phyloP scores from a whole-genome alignment of 139 green algal genomes.

The Micromonas commoda region DNA sequence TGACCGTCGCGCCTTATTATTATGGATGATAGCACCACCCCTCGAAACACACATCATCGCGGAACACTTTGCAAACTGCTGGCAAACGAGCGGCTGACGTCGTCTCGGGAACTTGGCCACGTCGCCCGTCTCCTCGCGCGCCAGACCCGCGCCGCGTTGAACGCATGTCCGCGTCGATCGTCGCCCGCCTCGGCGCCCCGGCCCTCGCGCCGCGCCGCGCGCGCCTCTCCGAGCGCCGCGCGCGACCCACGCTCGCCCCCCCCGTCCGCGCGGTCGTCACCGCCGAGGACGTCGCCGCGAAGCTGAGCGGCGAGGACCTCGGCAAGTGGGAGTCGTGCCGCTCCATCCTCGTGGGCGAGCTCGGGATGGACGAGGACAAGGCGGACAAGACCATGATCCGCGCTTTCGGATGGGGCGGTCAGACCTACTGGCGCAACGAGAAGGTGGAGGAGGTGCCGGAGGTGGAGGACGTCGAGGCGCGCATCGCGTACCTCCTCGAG shows the following conservation, averaged over 20 bases:
- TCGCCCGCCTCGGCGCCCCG: too few relatives aligned
- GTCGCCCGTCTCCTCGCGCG: background rate
- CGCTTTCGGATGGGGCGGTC: slow-evolving; percentile 42
- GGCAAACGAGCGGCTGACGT: too few relatives aligned
- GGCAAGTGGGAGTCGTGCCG: background rate
- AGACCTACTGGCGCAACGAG: slow-evolving; percentile 43
- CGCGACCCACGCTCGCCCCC: too few relatives aligned
- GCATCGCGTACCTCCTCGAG: slow-evolving; percentile 34
- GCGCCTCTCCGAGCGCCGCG: background rate
- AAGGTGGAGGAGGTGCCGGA: slow-evolving; percentile 41
- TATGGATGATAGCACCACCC: too few relatives aligned
- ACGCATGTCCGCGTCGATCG: too few relatives aligned
- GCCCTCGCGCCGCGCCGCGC: background rate
- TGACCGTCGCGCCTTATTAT: too few relatives aligned
- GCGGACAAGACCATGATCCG: background rate
- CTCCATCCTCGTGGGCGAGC: background rate
- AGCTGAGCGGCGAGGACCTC: background rate
- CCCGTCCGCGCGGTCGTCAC: background rate
- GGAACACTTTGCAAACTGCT: too few relatives aligned
- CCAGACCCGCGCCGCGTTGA: background rate
- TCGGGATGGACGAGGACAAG: slow-evolving; percentile 17
- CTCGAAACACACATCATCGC: too few relatives aligned
- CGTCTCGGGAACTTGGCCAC: background rate
- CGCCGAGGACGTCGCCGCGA: background rate
- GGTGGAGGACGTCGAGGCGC: slow-evolving; percentile 13